Conservation (phyloP, 1,284 basidiomycete genomes). For the Ceratobasidium sp. region DNA sequence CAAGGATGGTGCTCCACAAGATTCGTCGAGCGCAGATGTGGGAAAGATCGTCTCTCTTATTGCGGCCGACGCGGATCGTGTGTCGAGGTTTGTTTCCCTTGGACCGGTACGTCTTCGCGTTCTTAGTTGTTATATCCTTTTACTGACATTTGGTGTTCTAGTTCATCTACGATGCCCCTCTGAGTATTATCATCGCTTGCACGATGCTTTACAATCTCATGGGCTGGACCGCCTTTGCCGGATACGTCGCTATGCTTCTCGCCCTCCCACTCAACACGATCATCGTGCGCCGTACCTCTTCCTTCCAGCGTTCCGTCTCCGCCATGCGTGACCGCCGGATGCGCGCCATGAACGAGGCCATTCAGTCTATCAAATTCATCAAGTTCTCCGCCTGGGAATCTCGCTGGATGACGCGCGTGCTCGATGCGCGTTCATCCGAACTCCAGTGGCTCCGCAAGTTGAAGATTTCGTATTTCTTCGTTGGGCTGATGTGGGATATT, state of each 20-base stretch:
- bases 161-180: constrained; percentile 39
- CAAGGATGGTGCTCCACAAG: constrained; percentile 15
- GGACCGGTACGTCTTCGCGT: constrained; percentile 19
- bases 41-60: constrained; percentile 47
- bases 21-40: constrained; percentile 46
- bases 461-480: constrained; percentile 15
- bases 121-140: neutral
- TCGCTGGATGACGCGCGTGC: constrained; percentile 35
- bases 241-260: constrained; percentile 41
- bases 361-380: constrained; percentile 48
- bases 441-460: constrained; percentile 34
- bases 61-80: constrained; percentile 28
- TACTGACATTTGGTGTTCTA: neutral
- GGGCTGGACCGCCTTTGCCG: constrained; percentile 46
- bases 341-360: constrained; percentile 47
- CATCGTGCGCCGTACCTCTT: constrained; percentile 35
- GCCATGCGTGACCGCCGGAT: constrained; percentile 28
- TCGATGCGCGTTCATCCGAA: constrained; percentile 39
- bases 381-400: constrained; percentile 47
- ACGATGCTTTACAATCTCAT: constrained; percentile 42
- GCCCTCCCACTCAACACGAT: constrained; percentile 44
- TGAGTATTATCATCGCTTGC: constrained; percentile 39
- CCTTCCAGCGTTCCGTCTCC: constrained; percentile 25
- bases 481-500: constrained; percentile 43
- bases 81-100: constrained; percentile 19